A percentile compares a stretch with the other conserved stretches of the same genome.
These are phyloP conservation scores for Leccinum broughii DNA, from an alignment of 768 basidiomycete genomes.

Conservation along the genomic window DNA sequence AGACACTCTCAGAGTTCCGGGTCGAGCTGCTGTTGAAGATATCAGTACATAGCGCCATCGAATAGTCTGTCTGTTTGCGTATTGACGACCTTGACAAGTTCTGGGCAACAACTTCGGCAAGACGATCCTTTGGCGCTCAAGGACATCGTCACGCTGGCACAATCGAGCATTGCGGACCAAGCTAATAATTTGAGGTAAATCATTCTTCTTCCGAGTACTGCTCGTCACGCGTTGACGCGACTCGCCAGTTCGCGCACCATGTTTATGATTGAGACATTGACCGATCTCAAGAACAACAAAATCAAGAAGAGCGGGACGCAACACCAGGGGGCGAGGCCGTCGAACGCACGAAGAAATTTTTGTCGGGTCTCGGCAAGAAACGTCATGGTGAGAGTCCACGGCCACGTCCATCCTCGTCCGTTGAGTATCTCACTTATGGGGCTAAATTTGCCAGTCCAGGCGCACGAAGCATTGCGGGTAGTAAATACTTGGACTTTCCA, in stretches of 20 bases:
- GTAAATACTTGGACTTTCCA: no score
- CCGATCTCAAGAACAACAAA: constrained; percentile 92
- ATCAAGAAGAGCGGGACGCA: constrained; percentile 62
- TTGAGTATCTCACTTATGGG: no score
- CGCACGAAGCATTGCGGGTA: no score
- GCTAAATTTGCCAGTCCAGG: no score
- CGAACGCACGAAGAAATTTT: constrained; percentile 86
- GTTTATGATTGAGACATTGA: constrained; percentile 95
- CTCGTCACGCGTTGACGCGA: constrained; percentile 2
- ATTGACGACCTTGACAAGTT: constrained; percentile 53
- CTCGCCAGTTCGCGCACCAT: constrained; percentile 75
- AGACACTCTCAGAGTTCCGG: constrained; percentile 68
- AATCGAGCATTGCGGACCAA: constrained; percentile 60
- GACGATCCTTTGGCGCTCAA: constrained; percentile 93
- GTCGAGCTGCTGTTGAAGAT: constrained; percentile 90
- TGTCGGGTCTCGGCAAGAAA: constrained; percentile 29
- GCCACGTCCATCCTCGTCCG: no score
- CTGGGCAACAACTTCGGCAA: constrained; percentile 86
- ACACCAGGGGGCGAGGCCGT: constrained; percentile 74
- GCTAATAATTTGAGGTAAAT: constrained; percentile 52
- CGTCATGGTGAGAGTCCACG: no score
- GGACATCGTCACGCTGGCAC: constrained; percentile 85
- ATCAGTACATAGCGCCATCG: constrained; percentile 49
- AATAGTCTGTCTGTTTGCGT: background rate
- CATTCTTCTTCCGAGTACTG: background rate